phyloP scores from a whole-genome alignment of 2,329 filamentous ascomycete species.

The Fusarium albosuccineum region DNA sequence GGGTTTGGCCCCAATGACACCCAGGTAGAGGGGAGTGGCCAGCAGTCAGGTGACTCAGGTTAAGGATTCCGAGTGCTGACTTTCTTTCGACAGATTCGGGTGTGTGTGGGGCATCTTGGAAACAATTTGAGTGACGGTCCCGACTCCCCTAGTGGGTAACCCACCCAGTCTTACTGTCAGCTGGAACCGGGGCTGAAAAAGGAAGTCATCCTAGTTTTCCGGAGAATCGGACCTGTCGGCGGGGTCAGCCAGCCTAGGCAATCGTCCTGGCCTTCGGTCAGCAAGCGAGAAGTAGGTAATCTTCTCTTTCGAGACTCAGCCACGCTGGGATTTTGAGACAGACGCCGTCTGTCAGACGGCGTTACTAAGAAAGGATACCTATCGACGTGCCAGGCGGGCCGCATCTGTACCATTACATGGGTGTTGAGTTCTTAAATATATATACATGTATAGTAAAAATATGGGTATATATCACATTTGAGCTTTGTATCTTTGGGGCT shows the following conservation, averaged over 20 bases:
- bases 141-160: too few relatives aligned
- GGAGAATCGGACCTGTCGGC: background rate
- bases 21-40: too few relatives aligned
- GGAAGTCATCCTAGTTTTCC: slow-evolving; percentile 2
- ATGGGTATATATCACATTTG: background rate
- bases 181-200: background rate
- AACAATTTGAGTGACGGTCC: too few relatives aligned
- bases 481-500: background rate
- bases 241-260: background rate
- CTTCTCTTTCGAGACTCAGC: slow-evolving; percentile 1
- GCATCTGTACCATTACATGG: background rate
- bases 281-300: background rate
- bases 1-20: too few relatives aligned
- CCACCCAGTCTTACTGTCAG: background rate
- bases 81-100: too few relatives aligned
- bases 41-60: too few relatives aligned
- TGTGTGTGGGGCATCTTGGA: too few relatives aligned
- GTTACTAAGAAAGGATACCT: background rate
- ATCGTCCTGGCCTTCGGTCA: background rate
- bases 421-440: background rate
- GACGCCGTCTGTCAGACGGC: too few relatives aligned
- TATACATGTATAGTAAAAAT: background rate
- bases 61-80: too few relatives aligned
- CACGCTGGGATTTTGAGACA: background rate
- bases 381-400: background rate